These are phyloP conservation scores for Eutrema salsugineum DNA, from an alignment of 441 rosid species.

Conservation along the genomic window DNA sequence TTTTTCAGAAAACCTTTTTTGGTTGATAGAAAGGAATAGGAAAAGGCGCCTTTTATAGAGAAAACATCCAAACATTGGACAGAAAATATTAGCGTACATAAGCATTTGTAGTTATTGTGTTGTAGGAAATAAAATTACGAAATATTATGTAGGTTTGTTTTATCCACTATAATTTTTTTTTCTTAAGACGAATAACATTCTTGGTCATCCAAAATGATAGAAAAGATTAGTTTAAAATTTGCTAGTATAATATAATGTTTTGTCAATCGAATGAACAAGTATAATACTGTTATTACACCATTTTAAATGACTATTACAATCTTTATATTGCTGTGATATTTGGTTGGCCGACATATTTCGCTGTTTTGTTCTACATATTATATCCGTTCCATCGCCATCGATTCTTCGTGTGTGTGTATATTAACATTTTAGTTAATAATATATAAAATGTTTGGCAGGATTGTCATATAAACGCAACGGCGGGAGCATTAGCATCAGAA, in stretches of 20 bases:
- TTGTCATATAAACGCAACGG: constrained; percentile 34
- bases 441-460: constrained; percentile 9
- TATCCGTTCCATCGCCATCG: not conserved
- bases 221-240: not conserved
- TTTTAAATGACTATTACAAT: too few relatives aligned
- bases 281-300: too few relatives aligned
- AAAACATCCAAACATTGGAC: too few relatives aligned
- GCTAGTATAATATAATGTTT: not conserved
- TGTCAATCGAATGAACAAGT: not conserved
- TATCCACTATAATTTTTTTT: not conserved
- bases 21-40: not conserved
- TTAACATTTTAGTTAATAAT: too few relatives aligned
- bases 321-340: too few relatives aligned
- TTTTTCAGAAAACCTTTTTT: not conserved
- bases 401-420: not conserved
- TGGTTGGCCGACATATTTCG: too few relatives aligned
- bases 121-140: not conserved
- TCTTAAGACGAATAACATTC: not conserved
- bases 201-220: not conserved
- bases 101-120: not conserved
- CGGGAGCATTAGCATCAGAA: constrained; percentile 15
- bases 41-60: not conserved
- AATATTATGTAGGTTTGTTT: not conserved
- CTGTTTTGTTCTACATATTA: too few relatives aligned
- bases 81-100: too few relatives aligned